Conservation (phyloP, 2,329 filamentous ascomycete species). For the Fusarium anguioides region DNA sequence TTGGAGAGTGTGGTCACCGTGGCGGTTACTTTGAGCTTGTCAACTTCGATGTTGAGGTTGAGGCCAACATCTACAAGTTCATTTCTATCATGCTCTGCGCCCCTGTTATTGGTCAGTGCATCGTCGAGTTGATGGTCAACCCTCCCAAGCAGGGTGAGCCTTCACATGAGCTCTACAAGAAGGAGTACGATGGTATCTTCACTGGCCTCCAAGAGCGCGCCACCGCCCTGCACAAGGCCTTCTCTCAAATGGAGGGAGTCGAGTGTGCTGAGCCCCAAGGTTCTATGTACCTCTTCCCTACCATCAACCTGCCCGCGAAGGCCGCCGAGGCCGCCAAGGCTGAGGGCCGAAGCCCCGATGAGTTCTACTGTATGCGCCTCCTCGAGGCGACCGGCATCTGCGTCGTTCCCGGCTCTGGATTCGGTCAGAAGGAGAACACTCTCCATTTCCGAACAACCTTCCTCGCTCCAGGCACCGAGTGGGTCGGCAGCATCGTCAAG, state of each 20-base stretch:
- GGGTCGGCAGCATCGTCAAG: conserved; percentile 86
- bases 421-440: conserved; percentile 91
- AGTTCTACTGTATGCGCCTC: conserved; percentile 92
- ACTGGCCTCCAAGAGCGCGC: conserved; percentile 82
- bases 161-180: conserved; percentile 82
- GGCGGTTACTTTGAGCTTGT: conserved; percentile 98
- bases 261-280: conserved; percentile 91
- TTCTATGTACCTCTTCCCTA: conserved; percentile 99
- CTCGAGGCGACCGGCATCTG: conserved; percentile 96
- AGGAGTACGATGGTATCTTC: conserved; percentile 88
- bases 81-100: conserved; percentile 97
- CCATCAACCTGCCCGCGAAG: conserved; percentile 81
- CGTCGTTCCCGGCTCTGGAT: conserved; percentile 90
- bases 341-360: conserved; percentile 81
- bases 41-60: conserved; percentile 86
- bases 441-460: conserved; percentile 98
- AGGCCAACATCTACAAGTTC: conserved; percentile 97
- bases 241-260: conserved; percentile 95
- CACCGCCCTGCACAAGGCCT: conserved; percentile 87
- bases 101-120: conserved; percentile 93
- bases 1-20: conserved; percentile 97
- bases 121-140: conserved; percentile 98
- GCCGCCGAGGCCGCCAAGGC: conserved; percentile 79
- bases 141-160: conserved; percentile 86
- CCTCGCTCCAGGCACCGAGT: conserved; percentile 94